Base-by-base conservation (phyloP, 2,329 filamentous ascomycete genomes). In the Nigrospora oryzae region DNA sequence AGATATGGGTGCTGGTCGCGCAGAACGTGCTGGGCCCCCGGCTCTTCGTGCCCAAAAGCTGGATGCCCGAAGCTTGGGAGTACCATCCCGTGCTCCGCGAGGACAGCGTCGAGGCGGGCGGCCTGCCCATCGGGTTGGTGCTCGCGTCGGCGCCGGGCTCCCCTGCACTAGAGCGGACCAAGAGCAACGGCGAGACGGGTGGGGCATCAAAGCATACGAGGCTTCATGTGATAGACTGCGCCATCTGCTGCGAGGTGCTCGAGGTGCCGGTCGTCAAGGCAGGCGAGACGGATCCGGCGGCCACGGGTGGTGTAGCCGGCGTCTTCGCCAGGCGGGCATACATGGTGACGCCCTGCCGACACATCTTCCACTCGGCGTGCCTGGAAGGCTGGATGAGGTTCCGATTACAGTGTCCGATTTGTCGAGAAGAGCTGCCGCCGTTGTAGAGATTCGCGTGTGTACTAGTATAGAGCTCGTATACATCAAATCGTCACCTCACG, bases 351-450 rank as follows among this genome's bases (percentile, higher is more conserved):
- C 93, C 93, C 40, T 98, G 93, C 64, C 74, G 90, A 45, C 93
- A 98, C 67, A 89, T 97, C 40, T 98, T 98, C 62, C 93, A 98
- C 61, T 93, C 83, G 46, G 72, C 76, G 31, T 98, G 93, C 64
- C 68, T 98, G 53, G 91, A 97, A 67, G 89, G 89, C 35, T 97
- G 93, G 93, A 93, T 98, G 86, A 78, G 87, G 60, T 89, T 94
- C 62, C 71, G 91, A 46, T 66, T 98, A 57, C 89, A 95, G 68
- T 98, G 93, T 67, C 93, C 93, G 1, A 96, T 95, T 53, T 97
- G 93, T 66, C 77, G 93, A 54, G 90, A 96, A 68, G 84, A 86
- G 47, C 64, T 97, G 57, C 91, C 91, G 42, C 88, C 90, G 37
- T 65, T 95, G 60, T 96, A 74, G 38, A 28, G 7, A 28, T 2